These are phyloP conservation scores for Ganoderma sp. DNA, from an alignment of 1,284 basidiomycete species.

Conservation along the genomic window DNA sequence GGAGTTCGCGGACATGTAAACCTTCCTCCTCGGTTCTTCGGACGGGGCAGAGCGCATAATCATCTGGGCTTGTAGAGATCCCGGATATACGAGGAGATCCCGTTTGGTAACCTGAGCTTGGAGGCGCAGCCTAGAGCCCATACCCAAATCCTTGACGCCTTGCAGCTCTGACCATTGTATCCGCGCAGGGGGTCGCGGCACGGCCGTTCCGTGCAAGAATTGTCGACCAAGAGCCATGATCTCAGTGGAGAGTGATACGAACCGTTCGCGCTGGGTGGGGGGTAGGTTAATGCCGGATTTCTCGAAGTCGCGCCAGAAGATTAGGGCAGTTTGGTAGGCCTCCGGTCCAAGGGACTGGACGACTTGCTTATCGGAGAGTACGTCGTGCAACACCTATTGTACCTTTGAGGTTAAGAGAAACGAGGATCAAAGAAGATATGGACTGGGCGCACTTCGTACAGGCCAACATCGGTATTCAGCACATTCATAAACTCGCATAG, in stretches of 20 bases:
- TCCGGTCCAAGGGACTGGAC: slow-evolving; percentile 68
- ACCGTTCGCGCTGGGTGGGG: slow-evolving; percentile 74
- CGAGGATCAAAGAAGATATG: no score
- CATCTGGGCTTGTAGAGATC: slow-evolving; percentile 89
- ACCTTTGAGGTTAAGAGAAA: no score
- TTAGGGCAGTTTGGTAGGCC: slow-evolving; percentile 84
- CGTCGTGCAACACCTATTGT: slow-evolving; percentile 28
- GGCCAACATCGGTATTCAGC: slow-evolving; percentile 92
- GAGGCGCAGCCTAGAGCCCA: slow-evolving; percentile 70
- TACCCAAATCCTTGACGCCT: slow-evolving; percentile 71
- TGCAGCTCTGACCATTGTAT: slow-evolving; percentile 70
- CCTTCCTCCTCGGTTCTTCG: slow-evolving; percentile 79
- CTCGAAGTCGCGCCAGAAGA: slow-evolving; percentile 97
- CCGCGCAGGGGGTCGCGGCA: slow-evolving; percentile 65
- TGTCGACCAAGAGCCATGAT: slow-evolving; percentile 89
- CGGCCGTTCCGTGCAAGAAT: slow-evolving; percentile 75
- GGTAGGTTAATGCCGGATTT: slow-evolving; percentile 95
- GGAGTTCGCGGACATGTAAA: slow-evolving; percentile 79
- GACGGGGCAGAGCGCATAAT: slow-evolving; percentile 87
- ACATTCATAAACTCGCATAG: slow-evolving; percentile 98
- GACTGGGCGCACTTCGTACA: slow-evolving; percentile 91
- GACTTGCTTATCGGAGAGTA: slow-evolving; percentile 55
- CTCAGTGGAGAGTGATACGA: slow-evolving; percentile 91
- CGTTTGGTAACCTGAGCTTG: slow-evolving; percentile 78
- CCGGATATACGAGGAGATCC: slow-evolving; percentile 78